A percentile compares a stretch with the other conserved stretches of the same genome.
phyloP scores from a whole-genome alignment of 75 land plant species.

The Sequoiadendron giganteum region DNA sequence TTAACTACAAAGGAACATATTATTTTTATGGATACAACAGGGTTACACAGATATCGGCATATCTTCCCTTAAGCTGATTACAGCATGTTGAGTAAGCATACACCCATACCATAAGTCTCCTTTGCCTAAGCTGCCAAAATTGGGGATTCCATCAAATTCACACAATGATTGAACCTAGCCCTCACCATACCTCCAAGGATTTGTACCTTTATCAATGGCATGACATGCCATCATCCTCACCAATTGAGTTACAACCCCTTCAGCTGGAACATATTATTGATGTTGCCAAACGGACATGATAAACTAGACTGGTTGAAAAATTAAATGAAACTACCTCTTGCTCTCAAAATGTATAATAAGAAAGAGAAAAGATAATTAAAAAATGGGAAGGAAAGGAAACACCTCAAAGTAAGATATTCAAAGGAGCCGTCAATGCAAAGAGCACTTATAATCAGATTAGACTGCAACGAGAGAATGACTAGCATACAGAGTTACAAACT shows the following conservation, averaged over 20 bases:
- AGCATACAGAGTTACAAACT: neutral
- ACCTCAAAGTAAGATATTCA: neutral
- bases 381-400: neutral
- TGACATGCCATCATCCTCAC: too few species aligned
- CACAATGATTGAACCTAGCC: too few species aligned
- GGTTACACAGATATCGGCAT: too few species aligned
- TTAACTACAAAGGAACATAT: neutral
- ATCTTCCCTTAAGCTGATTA: too few species aligned
- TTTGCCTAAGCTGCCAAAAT: too few species aligned
- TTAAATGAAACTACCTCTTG: neutral
- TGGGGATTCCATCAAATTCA: too few species aligned
- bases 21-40: too few species aligned
- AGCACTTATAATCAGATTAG: neutral
- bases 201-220: too few species aligned
- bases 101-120: too few species aligned
- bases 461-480: neutral
- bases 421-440: neutral
- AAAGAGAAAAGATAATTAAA: neutral
- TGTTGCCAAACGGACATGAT: neutral
- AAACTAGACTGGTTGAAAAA: neutral
- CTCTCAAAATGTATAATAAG: neutral
- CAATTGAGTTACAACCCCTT: too few species aligned
- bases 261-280: neutral
- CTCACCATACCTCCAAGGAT: too few species aligned
- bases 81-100: too few species aligned